phyloP scores from a whole-genome alignment of 768 basidiomycete species.

The Collybiopsis luxurians region DNA sequence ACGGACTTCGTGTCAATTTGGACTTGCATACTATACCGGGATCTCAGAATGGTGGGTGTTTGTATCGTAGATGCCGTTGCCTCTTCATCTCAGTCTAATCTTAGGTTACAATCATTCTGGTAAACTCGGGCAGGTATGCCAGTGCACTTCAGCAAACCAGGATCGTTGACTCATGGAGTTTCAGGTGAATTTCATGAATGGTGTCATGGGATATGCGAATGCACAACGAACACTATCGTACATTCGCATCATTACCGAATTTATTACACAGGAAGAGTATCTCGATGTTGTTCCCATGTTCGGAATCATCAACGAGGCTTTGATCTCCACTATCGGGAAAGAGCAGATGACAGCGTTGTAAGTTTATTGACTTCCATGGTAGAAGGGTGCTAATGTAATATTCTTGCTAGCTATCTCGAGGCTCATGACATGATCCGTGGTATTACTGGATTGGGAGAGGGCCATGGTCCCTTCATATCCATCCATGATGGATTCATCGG shows the following conservation, averaged over 20 bases:
- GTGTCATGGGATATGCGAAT: slow-evolving; percentile 85
- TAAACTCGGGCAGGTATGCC: slow-evolving; percentile 43
- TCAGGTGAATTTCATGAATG: slow-evolving; percentile 62
- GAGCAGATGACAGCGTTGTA: slow-evolving; percentile 60
- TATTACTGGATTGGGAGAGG: slow-evolving; percentile 72
- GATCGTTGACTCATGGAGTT: too few species aligned
- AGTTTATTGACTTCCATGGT: slow-evolving; percentile 42
- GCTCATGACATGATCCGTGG: slow-evolving; percentile 62
- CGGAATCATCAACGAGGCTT: slow-evolving; percentile 64
- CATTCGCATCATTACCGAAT: slow-evolving; percentile 77
- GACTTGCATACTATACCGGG: slow-evolving; percentile 83
- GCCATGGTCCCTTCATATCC: slow-evolving; percentile 58
- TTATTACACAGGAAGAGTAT: slow-evolving; percentile 81
- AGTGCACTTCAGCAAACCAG: too few species aligned
- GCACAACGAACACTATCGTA: slow-evolving; percentile 77
- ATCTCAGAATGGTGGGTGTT: slow-evolving; percentile 59
- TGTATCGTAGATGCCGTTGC: slow-evolving; percentile 40
- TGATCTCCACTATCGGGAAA: slow-evolving; percentile 52
- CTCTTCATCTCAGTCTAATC: slow-evolving; percentile 17
- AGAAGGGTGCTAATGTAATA: too few species aligned
- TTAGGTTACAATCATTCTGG: slow-evolving; percentile 63
- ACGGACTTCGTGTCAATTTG: slow-evolving; percentile 79
- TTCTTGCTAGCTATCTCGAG: slow-evolving; percentile 47
- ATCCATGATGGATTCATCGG: slow-evolving; percentile 52
- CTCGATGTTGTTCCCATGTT: slow-evolving; percentile 60